phyloP scores from a whole-genome alignment of 73 alveolate species.

The Uronychia setigera region DNA sequence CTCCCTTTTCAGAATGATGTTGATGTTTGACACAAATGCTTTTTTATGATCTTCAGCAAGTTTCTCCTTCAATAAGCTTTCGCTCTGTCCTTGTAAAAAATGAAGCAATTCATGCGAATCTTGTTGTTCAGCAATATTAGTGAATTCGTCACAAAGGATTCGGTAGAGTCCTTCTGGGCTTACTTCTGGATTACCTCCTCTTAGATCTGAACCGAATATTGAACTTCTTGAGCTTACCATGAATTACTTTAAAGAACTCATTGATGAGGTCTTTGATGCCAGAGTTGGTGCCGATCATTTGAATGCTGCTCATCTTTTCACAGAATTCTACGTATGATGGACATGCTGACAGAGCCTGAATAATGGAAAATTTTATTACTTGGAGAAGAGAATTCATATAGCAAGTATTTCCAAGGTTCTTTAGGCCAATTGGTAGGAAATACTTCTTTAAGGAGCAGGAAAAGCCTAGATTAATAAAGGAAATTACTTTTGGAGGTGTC shows the following conservation, averaged over 20 bases:
- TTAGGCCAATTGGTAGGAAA: conserved; percentile 65
- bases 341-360: neutral
- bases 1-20: neutral
- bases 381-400: conserved; percentile 94
- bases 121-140: conserved; percentile 10
- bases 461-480: neutral
- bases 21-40: neutral
- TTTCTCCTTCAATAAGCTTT: neutral
- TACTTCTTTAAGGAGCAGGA: neutral
- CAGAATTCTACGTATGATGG: neutral
- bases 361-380: conserved; percentile 2
- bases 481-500: neutral
- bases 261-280: neutral
- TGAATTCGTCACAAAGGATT: conserved; percentile 20
- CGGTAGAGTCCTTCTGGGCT: conserved; percentile 5
- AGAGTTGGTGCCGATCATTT: neutral
- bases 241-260: neutral
- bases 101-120: conserved; percentile 46
- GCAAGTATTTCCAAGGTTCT: conserved; percentile 98
- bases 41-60: neutral
- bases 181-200: neutral
- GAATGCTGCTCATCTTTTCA: neutral
- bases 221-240: neutral
- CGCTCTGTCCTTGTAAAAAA: conserved; percentile 15
- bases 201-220: too few relatives aligned